Conservation (phyloP, 495 filamentous ascomycete genomes). For the Tuber melanosporum region DNA sequence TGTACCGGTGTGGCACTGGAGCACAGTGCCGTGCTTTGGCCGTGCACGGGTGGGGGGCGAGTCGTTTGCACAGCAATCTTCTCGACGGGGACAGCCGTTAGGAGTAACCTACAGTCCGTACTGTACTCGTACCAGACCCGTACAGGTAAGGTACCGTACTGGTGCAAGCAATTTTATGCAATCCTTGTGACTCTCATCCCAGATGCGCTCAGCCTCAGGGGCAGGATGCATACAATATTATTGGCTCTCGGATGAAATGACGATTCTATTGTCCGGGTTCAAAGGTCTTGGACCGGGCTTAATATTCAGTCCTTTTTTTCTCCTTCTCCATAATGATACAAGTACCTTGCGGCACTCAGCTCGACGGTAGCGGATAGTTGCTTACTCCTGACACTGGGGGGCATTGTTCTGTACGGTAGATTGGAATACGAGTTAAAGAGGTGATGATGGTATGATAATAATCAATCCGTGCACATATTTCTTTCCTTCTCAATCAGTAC, state of each 20-base stretch:
- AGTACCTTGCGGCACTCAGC: background rate
- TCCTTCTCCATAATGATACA: too few relatives aligned
- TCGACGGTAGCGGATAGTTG: background rate
- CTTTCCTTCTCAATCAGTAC: background rate
- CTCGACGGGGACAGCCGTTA: background rate
- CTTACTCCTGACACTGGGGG: background rate
- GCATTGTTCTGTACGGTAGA: background rate
- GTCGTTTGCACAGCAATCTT: background rate
- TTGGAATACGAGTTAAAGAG: background rate
- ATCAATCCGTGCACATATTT: background rate
- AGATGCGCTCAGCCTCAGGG: background rate
- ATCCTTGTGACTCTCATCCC: background rate
- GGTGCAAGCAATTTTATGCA: background rate
- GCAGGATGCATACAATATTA: background rate
- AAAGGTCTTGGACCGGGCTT: background rate
- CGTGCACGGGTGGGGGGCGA: background rate
- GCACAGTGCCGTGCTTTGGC: background rate
- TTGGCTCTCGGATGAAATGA: background rate
- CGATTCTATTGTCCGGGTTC: background rate
- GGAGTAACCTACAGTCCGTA: background rate
- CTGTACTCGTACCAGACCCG: background rate
- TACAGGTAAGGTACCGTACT: too few relatives aligned
- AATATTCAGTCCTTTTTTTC: background rate
- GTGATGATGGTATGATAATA: background rate
- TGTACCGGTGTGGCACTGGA: background rate